Evolutionary conservation across 2,329 filamentous ascomycete genomes (phyloP).

Genomic region (Curvularia verruculosa): DNA sequence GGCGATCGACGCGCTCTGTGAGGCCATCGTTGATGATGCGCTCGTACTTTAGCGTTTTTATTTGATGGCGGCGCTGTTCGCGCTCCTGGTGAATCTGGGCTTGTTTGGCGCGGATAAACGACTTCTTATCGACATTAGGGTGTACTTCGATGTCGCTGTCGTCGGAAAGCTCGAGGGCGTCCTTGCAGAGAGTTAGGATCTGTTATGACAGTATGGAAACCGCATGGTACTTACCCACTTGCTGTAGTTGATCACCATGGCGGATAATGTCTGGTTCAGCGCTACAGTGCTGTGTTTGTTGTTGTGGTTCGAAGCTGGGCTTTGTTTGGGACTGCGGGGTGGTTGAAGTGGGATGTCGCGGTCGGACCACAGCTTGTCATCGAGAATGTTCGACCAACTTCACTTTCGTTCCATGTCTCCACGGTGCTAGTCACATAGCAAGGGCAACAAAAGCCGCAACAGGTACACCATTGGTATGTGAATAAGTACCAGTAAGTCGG

Average conservation of each 20-base stretch:
- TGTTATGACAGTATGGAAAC: background rate
- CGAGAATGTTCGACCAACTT: constrained; percentile 36
- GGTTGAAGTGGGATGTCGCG: constrained; percentile 23
- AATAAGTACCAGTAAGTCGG: background rate
- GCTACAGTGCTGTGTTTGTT: constrained; percentile 14
- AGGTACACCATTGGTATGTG: background rate
- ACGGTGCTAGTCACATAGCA: background rate
- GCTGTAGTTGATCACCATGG: constrained; percentile 70
- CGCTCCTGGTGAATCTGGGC: constrained; percentile 94
- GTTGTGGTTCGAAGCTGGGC: constrained; percentile 23
- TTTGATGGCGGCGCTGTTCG: constrained; percentile 82
- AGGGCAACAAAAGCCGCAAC: background rate
- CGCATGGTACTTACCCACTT: constrained; percentile 64
- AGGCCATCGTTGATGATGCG: constrained; percentile 91
- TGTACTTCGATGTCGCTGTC: constrained; percentile 98
- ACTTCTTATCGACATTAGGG: constrained; percentile 97
- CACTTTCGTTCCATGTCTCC: constrained; percentile 11
- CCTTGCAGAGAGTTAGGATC: constrained; percentile 54
- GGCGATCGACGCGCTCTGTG: constrained; percentile 77
- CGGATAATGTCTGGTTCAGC: constrained; percentile 9
- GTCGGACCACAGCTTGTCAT: constrained; percentile 16
- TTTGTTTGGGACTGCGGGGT: constrained; percentile 21
- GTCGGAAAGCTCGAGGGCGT: constrained; percentile 94
- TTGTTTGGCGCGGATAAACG: constrained; percentile 98
- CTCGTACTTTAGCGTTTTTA: constrained; percentile 91